Percentiles rank a stretch among this genome's conserved stretches.
Evolutionary conservation across 768 basidiomycete species (phyloP).

Genomic region (Mycena crocata): DNA sequence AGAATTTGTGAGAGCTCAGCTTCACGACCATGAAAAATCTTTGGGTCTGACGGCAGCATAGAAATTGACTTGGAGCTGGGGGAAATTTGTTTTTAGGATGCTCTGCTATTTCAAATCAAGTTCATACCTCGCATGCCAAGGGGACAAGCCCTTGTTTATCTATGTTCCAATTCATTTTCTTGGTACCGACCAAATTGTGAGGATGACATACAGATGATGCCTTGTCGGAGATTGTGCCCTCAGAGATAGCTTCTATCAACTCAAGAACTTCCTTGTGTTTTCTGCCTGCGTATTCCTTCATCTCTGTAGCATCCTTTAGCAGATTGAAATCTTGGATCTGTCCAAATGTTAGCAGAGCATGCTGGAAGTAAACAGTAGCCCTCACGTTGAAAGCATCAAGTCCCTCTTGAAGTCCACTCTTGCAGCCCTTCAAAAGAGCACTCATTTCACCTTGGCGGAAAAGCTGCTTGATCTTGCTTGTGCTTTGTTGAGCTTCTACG

Average conservation of each 20-base stretch:
- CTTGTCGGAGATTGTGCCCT: background rate
- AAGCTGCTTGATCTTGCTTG: background rate
- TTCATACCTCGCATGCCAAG: background rate
- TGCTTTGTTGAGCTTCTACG: background rate
- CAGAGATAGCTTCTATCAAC: background rate
- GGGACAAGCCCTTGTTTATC: background rate
- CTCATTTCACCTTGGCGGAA: background rate
- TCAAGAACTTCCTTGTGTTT: background rate
- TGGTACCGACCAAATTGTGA: no score
- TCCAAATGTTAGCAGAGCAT: no score
- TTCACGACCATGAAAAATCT: background rate
- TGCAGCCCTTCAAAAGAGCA: background rate
- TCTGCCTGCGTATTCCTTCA: background rate
- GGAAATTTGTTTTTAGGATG: no score
- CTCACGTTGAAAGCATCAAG: background rate
- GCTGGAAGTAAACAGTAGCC: no score
- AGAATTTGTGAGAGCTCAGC: background rate
- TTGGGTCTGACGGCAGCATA: no score
- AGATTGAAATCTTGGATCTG: background rate
- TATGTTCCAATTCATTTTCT: background rate
- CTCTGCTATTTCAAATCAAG: no score
- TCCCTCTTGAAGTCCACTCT: background rate
- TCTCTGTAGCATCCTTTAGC: background rate
- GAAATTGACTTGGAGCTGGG: background rate
- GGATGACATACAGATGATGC: background rate